Evolutionary conservation across 805 yeast species (phyloP), one percentile per base, ranked within the genome.

Genomic region (Zygotorulaspora sp.): DNA sequence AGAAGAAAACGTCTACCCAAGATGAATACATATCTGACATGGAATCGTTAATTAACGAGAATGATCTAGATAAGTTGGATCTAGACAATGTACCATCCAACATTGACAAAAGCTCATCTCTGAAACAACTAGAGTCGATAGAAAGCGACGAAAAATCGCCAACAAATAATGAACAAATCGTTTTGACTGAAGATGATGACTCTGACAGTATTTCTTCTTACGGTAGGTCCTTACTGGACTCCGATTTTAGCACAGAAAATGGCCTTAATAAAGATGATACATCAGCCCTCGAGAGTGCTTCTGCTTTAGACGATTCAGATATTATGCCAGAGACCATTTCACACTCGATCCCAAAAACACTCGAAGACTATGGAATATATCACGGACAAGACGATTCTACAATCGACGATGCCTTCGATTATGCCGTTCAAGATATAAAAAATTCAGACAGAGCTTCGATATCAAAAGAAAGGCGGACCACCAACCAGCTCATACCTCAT

Each of bases 161-260:
- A 7, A 15, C 21, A n/a, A 12, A 30, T 8, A 18, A 20, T 14
- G 39, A 30, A 9, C 12, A 13, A 15, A 17, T 30, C 6, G 9
- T 20, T 18, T 26, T 14, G 4, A 13, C n/a, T 8, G 30, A 27
- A 29, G 37, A 32, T 17, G 12, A 36, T 23, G 37, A 34, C 23
- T 34, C 48, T 9, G 41, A 40, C 14, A 31, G 41, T 30, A 54
- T 28, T 6, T 62, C 66, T 1, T 62, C 66, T 4, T 62, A 55
- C 35, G 64, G 64, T 10, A 57, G 53, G 24, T 62, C 66, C 1
- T 35, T 62, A 11, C 35, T 61, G 18, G 63, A 56, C 21, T 61
- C 66, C 4, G 65, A 61, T 25, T 55, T 50, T 37, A 50, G 56
- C 19, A 48, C 43, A 2, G 52, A 44, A 14, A 36, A 39, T 6